Percentiles rank a stretch among this genome's conserved stretches.
Conservation (phyloP, 345 rosid species). For the Geranium brycei region DNA sequence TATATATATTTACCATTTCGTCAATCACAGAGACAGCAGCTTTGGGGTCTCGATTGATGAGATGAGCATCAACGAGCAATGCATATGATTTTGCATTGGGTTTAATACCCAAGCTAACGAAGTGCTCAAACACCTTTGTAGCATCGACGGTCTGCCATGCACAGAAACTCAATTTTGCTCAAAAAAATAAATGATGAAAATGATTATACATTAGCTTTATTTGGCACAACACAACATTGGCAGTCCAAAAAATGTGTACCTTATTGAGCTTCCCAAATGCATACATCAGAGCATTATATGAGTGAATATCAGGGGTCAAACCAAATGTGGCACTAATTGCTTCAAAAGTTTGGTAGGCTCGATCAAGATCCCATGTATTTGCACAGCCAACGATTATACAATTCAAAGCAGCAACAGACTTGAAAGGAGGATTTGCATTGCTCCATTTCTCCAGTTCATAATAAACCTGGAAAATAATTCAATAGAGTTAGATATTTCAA, state of each 20-base stretch:
- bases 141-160: slow-evolving; percentile 71
- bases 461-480: slow-evolving; percentile 46
- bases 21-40: slow-evolving; percentile 58
- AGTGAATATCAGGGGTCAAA: slow-evolving; percentile 67
- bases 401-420: slow-evolving; percentile 87
- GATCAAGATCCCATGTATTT: slow-evolving; percentile 86
- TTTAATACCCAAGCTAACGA: slow-evolving; percentile 61
- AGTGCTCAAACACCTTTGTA: slow-evolving; percentile 67
- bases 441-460: slow-evolving; percentile 76
- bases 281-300: slow-evolving; percentile 64
- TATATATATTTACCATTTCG: slow-evolving; percentile 62
- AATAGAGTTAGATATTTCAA: too few species aligned
- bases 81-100: slow-evolving; percentile 68
- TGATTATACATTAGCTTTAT: too few species aligned
- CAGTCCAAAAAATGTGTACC: slow-evolving; percentile 25
- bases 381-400: slow-evolving; percentile 90
- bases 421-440: slow-evolving; percentile 57
- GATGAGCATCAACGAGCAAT: slow-evolving; percentile 83
- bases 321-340: slow-evolving; percentile 68
- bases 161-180: slow-evolving; percentile 1
- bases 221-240: too few species aligned
- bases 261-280: slow-evolving; percentile 87
- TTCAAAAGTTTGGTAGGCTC: slow-evolving; percentile 94
- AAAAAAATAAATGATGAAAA: slow-evolving; percentile 2
- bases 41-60: slow-evolving; percentile 68